Evolutionary conservation across 768 basidiomycete genomes (phyloP).

Genomic region (Chlorophyllum brunneum): DNA sequence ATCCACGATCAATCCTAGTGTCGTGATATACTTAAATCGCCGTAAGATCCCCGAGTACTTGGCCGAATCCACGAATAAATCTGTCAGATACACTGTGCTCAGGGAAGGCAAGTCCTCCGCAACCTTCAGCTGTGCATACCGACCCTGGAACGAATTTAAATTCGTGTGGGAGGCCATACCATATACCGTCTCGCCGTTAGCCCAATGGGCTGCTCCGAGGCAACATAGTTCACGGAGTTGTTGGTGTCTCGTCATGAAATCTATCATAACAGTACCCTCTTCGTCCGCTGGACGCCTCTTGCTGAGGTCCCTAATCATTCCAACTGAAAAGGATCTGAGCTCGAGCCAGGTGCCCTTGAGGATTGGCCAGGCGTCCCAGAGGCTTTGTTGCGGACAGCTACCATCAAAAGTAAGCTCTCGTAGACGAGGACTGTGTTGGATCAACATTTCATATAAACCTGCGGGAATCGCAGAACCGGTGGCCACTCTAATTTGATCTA

Average conservation of each 20-base stretch:
- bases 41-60: not conserved
- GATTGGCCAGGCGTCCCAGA: slow-evolving; percentile 5
- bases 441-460: slow-evolving; percentile 1
- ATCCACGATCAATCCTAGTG: slow-evolving; percentile 1
- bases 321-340: not conserved
- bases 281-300: not conserved
- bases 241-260: not conserved
- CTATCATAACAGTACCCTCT: not conserved
- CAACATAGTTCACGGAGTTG: not conserved
- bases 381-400: not conserved
- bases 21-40: not conserved
- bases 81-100: not conserved
- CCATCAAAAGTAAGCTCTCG: slow-evolving; percentile 1
- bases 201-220: not conserved
- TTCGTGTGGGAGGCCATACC: not conserved
- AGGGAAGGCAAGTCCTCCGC: not conserved
- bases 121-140: not conserved
- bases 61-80: slow-evolving; percentile 1
- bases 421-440: not conserved
- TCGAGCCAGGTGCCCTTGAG: slow-evolving; percentile 1
- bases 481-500: not conserved
- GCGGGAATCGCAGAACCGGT: not conserved
- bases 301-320: slow-evolving; percentile 1
- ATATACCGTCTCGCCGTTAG: not conserved
- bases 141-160: not conserved